These are phyloP conservation scores for Nasturtium officinale DNA, from an alignment of 345 rosid genomes.

Conservation along the genomic window DNA sequence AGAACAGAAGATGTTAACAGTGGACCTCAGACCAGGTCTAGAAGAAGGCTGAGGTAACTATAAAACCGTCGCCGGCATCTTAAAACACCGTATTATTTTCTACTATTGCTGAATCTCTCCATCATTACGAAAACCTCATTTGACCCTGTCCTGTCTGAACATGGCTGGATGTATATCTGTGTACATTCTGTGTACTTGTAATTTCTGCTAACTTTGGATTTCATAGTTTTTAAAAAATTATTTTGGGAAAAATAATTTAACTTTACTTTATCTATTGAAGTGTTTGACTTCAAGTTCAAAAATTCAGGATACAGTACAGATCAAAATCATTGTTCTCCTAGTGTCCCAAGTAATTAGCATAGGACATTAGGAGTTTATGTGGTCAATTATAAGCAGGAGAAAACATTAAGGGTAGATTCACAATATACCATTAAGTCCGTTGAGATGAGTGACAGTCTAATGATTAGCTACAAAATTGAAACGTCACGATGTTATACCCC, in stretches of 20 bases:
- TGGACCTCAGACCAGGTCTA: slow-evolving; percentile 51
- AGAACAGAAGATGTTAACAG: slow-evolving; percentile 47
- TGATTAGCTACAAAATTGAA: neutral
- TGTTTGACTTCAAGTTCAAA: slow-evolving; percentile 1
- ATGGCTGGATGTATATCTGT: slow-evolving; percentile 26
- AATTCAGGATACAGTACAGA: slow-evolving; percentile 3
- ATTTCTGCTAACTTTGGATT: slow-evolving; percentile 27
- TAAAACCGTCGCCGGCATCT: neutral
- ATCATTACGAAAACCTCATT: slow-evolving; percentile 11
- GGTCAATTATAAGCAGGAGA: neutral
- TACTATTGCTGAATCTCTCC: slow-evolving; percentile 1
- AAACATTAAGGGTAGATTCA: neutral
- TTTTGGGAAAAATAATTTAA: neutral
- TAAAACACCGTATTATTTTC: neutral
- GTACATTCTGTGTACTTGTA: slow-evolving; percentile 28
- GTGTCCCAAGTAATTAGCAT: neutral
- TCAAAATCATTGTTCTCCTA: neutral
- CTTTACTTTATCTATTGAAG: neutral
- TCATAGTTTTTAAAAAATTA: neutral
- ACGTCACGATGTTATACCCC: neutral
- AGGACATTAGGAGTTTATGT: neutral
- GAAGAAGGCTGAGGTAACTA: slow-evolving; percentile 54
- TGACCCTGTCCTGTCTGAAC: slow-evolving; percentile 3
- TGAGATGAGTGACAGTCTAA: neutral
- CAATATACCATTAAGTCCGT: slow-evolving; percentile 1